Evolutionary conservation across 768 basidiomycete genomes (phyloP).

Genomic region (Fomitopsis pulvina): DNA sequence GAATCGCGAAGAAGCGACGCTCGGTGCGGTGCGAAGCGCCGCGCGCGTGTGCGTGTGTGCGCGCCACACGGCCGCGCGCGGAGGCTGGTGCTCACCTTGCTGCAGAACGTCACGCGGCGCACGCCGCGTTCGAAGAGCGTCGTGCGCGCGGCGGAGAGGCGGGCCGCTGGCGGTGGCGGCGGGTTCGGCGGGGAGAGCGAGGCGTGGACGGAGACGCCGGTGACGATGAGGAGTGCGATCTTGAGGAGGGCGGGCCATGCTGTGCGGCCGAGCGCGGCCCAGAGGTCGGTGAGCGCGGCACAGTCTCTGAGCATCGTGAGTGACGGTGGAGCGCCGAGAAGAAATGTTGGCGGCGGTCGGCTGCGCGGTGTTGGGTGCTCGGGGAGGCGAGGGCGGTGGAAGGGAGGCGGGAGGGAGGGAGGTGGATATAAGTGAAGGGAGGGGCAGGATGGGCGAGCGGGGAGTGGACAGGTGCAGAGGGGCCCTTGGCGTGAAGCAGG

Average conservation of each 20-base stretch:
- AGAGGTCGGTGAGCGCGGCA: background rate
- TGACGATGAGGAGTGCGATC: conserved; percentile 15
- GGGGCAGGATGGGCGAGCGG: background rate
- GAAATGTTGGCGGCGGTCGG: background rate
- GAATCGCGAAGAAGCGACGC: no score
- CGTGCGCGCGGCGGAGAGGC: conserved; percentile 10
- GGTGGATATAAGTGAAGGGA: background rate
- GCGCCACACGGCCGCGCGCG: no score
- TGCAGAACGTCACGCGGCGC: conserved; percentile 20
- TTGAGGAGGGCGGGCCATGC: conserved; percentile 8
- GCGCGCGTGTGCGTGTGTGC: background rate
- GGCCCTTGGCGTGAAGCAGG: background rate
- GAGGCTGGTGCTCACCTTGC: conserved; percentile 14
- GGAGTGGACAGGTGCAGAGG: background rate
- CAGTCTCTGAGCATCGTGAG: background rate
- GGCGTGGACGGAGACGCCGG: conserved; percentile 15
- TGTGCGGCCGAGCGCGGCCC: background rate
- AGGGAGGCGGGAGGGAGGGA: background rate
- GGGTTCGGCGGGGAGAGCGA: conserved; percentile 21
- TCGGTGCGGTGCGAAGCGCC: no score
- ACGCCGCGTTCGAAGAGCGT: conserved; percentile 20
- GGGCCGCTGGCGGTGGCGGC: conserved; percentile 15
- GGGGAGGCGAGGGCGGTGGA: background rate
- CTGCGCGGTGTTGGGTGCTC: background rate
- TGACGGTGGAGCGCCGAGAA: background rate